Evolutionary conservation across 2,329 filamentous ascomycete species (phyloP), one percentile per base, ranked within the genome.

Genomic region (Fusarium xyrophilum): DNA sequence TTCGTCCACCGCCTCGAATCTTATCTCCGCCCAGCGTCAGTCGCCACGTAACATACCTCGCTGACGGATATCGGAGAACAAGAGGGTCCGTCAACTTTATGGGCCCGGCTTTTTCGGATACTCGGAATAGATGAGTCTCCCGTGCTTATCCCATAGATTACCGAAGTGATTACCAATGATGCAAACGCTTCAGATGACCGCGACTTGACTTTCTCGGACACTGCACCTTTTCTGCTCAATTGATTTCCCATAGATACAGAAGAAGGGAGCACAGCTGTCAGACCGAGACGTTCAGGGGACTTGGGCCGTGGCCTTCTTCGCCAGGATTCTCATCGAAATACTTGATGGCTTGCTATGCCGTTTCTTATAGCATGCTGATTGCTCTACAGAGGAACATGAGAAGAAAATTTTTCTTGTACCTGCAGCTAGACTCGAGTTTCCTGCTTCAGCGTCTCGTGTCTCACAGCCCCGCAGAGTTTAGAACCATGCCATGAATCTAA

Each of bases 31-130:
- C 2, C 5, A 12, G 10, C 36, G 12, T 30, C 17, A 25, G 25
- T 50, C 1, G 32, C 21, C 21, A n/a, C 30, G 21, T 27, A 50
- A 27, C 3, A 12, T 15, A 27, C 32, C 23, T 36, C 5, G 9
- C 21, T 30, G 43, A 50, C 32, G 32, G 46, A 36, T 44, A 23
- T 59, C 56, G 56, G 56, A 59, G 38, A 59, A 36, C 32, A 59
- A 56, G 50, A 56, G 56, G 56, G 56, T 44, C 50, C 38, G 50
- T 27, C 23, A 11, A 21, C 28, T 21, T 14, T 12, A 30, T 30
- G 5, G 17, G 19, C 17, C n/a, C 50, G 23, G 36, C 36, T 28
- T 35, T 35, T 55, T 58, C 50, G 38, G 50, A 55, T 56, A 35
- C 32, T 13, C 50, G 56, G 48, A 25, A 56, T 13, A 10, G 17